These are phyloP conservation scores for Plasmodium malariae DNA, from an alignment of 169 alveolate species.

Conservation along the genomic window DNA sequence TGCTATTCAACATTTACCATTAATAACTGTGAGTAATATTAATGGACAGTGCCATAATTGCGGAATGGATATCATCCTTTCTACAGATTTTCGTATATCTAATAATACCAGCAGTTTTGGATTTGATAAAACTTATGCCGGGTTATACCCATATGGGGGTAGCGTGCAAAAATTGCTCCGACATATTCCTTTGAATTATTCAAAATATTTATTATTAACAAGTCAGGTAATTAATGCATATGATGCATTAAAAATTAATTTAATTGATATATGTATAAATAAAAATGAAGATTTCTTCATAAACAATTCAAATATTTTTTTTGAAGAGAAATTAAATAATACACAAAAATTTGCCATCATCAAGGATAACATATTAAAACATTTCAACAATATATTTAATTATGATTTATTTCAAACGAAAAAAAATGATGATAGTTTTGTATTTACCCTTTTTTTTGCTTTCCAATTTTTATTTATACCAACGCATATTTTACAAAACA, in stretches of 20 bases:
- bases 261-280: slow-evolving; percentile 46
- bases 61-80: slow-evolving; percentile 35
- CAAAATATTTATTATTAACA: slow-evolving; percentile 61
- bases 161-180: slow-evolving; percentile 39
- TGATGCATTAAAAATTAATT: slow-evolving; percentile 42
- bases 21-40: slow-evolving; percentile 42
- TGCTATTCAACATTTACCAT: slow-evolving; percentile 35
- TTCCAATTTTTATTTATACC: slow-evolving; percentile 70
- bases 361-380: slow-evolving; percentile 18
- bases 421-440: slow-evolving; percentile 39
- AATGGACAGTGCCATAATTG: slow-evolving; percentile 57
- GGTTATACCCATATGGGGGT: slow-evolving; percentile 71
- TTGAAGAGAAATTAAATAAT: slow-evolving; percentile 17
- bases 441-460: slow-evolving; percentile 58
- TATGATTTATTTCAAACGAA: not conserved
- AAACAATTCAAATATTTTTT: slow-evolving; percentile 13
- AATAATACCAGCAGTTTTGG: slow-evolving; percentile 42
- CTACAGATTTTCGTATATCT: slow-evolving; percentile 58
- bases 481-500: slow-evolving; percentile 19
- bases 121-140: slow-evolving; percentile 47
- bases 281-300: slow-evolving; percentile 29
- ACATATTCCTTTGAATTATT: slow-evolving; percentile 34
- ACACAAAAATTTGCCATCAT: slow-evolving; percentile 18
- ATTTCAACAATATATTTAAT: slow-evolving; percentile 31
- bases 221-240: slow-evolving; percentile 23